Percentiles rank a stretch among this genome's conserved stretches.
These are phyloP conservation scores for Cryptosporidium baileyi DNA, from an alignment of 169 alveolate genomes.

Conservation along the genomic window DNA sequence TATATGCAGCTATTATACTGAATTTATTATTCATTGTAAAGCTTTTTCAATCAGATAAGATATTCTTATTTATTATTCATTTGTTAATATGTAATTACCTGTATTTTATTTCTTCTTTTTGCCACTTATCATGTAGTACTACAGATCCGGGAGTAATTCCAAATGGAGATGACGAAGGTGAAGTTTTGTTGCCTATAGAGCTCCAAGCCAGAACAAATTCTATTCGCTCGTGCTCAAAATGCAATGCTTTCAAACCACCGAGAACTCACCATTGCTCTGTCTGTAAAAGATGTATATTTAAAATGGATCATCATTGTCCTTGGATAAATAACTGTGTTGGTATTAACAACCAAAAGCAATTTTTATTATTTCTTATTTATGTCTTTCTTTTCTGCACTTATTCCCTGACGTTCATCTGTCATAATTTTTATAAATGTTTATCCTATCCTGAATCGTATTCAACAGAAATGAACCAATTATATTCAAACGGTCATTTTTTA, in stretches of 20 bases:
- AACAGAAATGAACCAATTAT: not conserved
- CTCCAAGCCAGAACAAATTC: slow-evolving; percentile 31
- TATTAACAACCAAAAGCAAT: slow-evolving; percentile 78
- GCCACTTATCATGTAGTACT: slow-evolving; percentile 21
- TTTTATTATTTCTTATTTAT: slow-evolving; percentile 77
- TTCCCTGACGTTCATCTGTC: slow-evolving; percentile 19
- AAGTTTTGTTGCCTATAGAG: slow-evolving; percentile 55
- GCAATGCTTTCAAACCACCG: slow-evolving; percentile 82
- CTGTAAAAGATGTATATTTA: slow-evolving; percentile 84
- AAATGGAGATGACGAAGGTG: slow-evolving; percentile 17
- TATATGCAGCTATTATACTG: slow-evolving; percentile 44
- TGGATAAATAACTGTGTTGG: slow-evolving; percentile 97
- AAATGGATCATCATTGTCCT: slow-evolving; percentile 94
- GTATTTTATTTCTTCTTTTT: slow-evolving; percentile 3
- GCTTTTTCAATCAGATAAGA: slow-evolving; percentile 7
- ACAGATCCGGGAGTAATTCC: slow-evolving; percentile 69
- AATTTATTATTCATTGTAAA: slow-evolving; percentile 13
- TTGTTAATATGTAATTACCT: slow-evolving; percentile 13
- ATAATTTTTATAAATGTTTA: slow-evolving; percentile 33
- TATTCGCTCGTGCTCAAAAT: slow-evolving; percentile 69
- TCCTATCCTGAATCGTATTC: slow-evolving; percentile 15
- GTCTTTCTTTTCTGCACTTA: slow-evolving; percentile 55
- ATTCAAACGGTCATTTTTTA: not conserved
- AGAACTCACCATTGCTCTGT: slow-evolving; percentile 89
- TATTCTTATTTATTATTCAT: not conserved